These are phyloP conservation scores for Lactifluus pinguis DNA, from an alignment of 768 basidiomycete species.

Conservation along the genomic window DNA sequence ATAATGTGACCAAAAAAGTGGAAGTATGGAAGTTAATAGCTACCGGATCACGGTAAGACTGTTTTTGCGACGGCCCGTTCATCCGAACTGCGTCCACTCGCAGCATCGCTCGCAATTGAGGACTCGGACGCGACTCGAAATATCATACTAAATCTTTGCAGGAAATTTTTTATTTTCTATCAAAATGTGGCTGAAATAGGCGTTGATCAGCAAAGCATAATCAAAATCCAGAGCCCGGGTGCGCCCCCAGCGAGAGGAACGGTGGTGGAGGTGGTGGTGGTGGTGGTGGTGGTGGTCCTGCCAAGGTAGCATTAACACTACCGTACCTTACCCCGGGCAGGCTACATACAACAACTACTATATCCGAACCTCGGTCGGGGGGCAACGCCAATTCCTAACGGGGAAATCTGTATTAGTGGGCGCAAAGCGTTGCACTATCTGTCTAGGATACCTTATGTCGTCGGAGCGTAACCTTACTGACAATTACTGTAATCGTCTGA, in stretches of 20 bases:
- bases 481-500: too few species aligned
- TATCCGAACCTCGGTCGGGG: not conserved
- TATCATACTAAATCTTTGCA: not conserved
- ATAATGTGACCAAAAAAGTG: not conserved
- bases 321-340: not conserved
- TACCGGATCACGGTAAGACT: too few species aligned
- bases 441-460: not conserved
- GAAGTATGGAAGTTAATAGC: too few species aligned
- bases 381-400: not conserved
- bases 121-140: too few species aligned
- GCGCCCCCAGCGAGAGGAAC: not conserved
- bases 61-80: not conserved
- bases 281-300: too few species aligned
- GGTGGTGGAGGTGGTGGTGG: not conserved
- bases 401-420: not conserved
- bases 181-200: not conserved
- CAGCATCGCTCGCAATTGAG: too few species aligned
- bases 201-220: not conserved
- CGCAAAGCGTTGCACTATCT: not conserved
- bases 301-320: too few species aligned
- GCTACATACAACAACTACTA: conserved; percentile 5
- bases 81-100: not conserved
- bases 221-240: not conserved
- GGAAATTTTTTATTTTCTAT: not conserved
- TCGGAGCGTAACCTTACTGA: not conserved